Evolutionary conservation across 352 stramenopile species (phyloP).

Genomic region (Pythium plurisporium): DNA sequence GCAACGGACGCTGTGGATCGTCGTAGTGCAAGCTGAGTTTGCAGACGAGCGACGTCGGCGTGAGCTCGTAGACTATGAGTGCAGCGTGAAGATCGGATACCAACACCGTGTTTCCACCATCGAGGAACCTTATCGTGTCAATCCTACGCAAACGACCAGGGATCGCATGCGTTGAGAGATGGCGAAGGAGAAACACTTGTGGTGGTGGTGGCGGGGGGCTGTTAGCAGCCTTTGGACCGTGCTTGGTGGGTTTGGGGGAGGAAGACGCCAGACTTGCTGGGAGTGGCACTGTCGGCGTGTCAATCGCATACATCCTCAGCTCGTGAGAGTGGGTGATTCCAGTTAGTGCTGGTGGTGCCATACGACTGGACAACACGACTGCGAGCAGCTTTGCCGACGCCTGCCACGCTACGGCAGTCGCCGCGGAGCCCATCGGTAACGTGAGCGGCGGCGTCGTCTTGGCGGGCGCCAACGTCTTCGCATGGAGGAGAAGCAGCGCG

Average conservation of each 20-base stretch:
- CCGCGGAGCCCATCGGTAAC: not conserved
- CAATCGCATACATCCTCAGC: not conserved
- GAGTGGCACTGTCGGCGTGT: not conserved
- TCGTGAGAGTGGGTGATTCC: not conserved
- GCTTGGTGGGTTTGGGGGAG: not conserved
- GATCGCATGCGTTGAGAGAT: conserved; percentile 3
- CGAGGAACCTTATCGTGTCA: conserved; percentile 5
- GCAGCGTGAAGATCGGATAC: conserved; percentile 13
- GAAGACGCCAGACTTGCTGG: not conserved
- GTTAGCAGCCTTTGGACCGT: not conserved
- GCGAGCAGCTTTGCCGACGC: conserved; percentile 6
- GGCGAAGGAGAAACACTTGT: conserved; percentile 5
- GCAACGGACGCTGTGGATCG: conserved; percentile 1
- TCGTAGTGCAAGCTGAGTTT: conserved; percentile 7
- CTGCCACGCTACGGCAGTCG: conserved; percentile 9
- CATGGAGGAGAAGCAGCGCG: conserved; percentile 4
- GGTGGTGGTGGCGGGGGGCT: not conserved
- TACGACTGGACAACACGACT: conserved; percentile 1
- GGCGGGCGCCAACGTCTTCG: conserved; percentile 4
- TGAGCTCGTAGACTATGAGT: conserved; percentile 13
- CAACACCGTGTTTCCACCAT: conserved; percentile 6
- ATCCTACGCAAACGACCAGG: not conserved
- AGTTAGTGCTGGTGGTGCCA: not conserved
- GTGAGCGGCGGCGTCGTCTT: conserved; percentile 5
- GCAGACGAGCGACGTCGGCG: conserved; percentile 4